Evolutionary conservation across 306 rosid species (phyloP).

Genomic region (Begonia fuchsioides): DNA sequence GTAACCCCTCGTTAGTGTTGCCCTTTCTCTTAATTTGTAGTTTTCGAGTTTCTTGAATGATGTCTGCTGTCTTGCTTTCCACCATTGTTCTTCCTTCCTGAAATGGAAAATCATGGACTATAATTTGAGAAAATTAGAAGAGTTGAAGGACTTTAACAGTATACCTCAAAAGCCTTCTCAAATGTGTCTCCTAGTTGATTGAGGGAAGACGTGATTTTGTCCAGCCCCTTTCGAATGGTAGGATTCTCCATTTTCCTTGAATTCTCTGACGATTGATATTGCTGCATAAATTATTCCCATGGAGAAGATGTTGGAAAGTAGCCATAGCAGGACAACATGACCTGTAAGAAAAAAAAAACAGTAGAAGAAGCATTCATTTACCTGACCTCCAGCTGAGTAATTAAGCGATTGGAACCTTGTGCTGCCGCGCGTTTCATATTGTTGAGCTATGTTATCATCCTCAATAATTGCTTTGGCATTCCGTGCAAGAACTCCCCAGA

Average conservation of each 20-base stretch:
- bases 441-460: slow-evolving; percentile 32
- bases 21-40: slow-evolving; percentile 50
- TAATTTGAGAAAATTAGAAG: not conserved
- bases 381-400: slow-evolving; percentile 37
- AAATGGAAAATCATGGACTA: slow-evolving; percentile 10
- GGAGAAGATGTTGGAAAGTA: slow-evolving; percentile 6
- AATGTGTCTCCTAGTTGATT: slow-evolving; percentile 93
- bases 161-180: slow-evolving; percentile 90
- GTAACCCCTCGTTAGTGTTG: slow-evolving; percentile 26
- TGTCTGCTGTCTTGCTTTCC: slow-evolving; percentile 63
- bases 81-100: slow-evolving; percentile 75
- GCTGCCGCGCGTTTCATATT: slow-evolving; percentile 12
- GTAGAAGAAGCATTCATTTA: slow-evolving; percentile 8
- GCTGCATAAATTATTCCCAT: slow-evolving; percentile 28
- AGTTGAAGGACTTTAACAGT: not conserved
- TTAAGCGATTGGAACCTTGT: slow-evolving; percentile 19
- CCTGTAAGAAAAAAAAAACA: slow-evolving; percentile 2
- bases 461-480: slow-evolving; percentile 85
- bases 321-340: too few relatives aligned
- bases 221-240: slow-evolving; percentile 56
- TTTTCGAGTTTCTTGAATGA: slow-evolving; percentile 39
- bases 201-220: slow-evolving; percentile 59
- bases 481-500: slow-evolving; percentile 80
- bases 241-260: slow-evolving; percentile 48
- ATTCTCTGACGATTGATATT: slow-evolving; percentile 24